Conservation (phyloP, 805 yeast genomes). For the Komagataella phaffii region DNA sequence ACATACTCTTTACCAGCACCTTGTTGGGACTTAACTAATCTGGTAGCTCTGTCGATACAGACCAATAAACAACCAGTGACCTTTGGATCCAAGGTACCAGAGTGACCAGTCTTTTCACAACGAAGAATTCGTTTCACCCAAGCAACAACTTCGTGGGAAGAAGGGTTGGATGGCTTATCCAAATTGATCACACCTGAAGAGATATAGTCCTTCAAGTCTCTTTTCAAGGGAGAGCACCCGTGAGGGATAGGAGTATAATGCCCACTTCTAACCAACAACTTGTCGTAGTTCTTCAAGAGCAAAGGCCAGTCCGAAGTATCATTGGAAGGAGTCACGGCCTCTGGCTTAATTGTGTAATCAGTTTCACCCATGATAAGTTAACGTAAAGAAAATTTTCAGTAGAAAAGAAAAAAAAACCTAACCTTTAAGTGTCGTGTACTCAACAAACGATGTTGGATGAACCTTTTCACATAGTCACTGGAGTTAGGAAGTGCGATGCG, state of each 20-base stretch:
- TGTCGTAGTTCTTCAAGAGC: slow-evolving; percentile 85
- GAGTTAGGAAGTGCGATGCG: background rate
- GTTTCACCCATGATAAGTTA: background rate
- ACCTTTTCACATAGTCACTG: background rate
- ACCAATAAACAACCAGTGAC: slow-evolving; percentile 98
- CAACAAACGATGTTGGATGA: background rate
- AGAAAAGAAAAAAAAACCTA: background rate
- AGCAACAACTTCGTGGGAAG: slow-evolving; percentile 98
- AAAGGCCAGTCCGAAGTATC: slow-evolving; percentile 95
- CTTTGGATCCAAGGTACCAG: slow-evolving; percentile 94
- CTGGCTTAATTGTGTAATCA: slow-evolving; percentile 81
- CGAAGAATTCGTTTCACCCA: slow-evolving; percentile 96
- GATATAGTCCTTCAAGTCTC: slow-evolving; percentile 83
- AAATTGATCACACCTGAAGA: slow-evolving; percentile 93
- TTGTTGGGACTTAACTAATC: slow-evolving; percentile 96
- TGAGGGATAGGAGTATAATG: slow-evolving; percentile 97
- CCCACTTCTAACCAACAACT: slow-evolving; percentile 86
- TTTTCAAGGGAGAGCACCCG: slow-evolving; percentile 87
- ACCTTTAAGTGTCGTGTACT: background rate
- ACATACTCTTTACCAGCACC: slow-evolving; percentile 99
- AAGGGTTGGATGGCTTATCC: slow-evolving; percentile 97
- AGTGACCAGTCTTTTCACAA: slow-evolving; percentile 96
- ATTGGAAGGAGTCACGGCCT: slow-evolving; percentile 58
- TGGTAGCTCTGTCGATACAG: slow-evolving; percentile 95
- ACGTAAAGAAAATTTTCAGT: background rate